Percentiles rank a stretch among this genome's conserved stretches.
These are phyloP conservation scores for Globisporangium iwayamae DNA, from an alignment of 352 stramenopile species.

Conservation along the genomic window DNA sequence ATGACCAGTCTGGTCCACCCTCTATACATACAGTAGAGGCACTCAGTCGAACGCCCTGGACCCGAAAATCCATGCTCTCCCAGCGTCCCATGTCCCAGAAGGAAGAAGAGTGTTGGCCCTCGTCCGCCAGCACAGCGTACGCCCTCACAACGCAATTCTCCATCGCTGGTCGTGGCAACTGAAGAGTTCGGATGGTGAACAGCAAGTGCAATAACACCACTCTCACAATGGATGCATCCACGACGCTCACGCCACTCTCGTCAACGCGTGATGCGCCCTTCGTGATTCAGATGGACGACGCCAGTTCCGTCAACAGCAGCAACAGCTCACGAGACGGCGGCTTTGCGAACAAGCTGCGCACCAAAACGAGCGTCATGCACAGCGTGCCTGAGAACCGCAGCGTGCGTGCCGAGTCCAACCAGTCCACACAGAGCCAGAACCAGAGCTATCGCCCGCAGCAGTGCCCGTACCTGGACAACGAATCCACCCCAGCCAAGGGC, in stretches of 20 bases:
- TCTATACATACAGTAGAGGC: not conserved
- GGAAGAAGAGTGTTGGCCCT: not conserved
- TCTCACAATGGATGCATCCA: not conserved
- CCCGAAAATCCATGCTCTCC: slow-evolving; percentile 9
- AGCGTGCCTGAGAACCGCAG: slow-evolving; percentile 11
- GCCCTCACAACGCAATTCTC: slow-evolving; percentile 5
- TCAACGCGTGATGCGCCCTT: slow-evolving; percentile 13
- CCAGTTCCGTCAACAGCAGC: not conserved
- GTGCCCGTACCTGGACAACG: not conserved
- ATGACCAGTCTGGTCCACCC: slow-evolving; percentile 3
- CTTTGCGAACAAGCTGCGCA: slow-evolving; percentile 10
- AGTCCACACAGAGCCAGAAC: slow-evolving; percentile 15
- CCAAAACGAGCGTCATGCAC: slow-evolving; percentile 12
- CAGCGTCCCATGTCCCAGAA: not conserved
- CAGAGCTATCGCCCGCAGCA: not conserved
- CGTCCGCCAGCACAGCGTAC: no score
- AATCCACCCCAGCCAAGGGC: not conserved
- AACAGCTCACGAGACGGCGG: not conserved
- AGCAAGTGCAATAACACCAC: slow-evolving; percentile 5
- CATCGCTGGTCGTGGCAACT: not conserved
- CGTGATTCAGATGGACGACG: slow-evolving; percentile 11
- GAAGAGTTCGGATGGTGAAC: not conserved
- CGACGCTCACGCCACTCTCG: slow-evolving; percentile 8
- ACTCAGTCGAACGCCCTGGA: not conserved
- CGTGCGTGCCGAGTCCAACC: slow-evolving; percentile 13